Base-by-base conservation (phyloP, 2,329 filamentous ascomycete genomes). In the Colletotrichum tropicicola region DNA sequence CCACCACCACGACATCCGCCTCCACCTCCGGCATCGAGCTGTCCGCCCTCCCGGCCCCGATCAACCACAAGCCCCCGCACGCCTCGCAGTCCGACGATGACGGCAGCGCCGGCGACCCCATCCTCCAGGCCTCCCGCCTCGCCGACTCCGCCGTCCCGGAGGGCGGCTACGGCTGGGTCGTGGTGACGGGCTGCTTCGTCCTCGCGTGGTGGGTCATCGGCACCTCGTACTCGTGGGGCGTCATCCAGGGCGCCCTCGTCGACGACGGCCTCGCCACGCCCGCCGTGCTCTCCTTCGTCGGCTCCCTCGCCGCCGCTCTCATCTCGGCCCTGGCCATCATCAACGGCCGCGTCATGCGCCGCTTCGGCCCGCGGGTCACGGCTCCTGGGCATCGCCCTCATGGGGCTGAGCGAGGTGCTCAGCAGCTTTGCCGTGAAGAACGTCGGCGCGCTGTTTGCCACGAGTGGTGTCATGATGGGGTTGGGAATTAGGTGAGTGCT, bases 131-230 rank as follows among this genome's bases (percentile, higher is more conserved):
- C 2, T 85, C 82, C 0, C 77, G 76, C 4, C 67, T 78, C 3
- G 81, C 78, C 5, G 83, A 85, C 70, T 77, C 80, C 0, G 68
- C 78, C 27, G 80, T 79, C 0, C 85, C 85, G 0, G 84, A 87
- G 48, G 85, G 85, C 27, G 85, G 84, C 23, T 86, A 87, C 69
- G 85, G 85, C 65, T 88, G 85, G 85, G 77, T 82, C 13, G 78
- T 89, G 7, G 83, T 89, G 23, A 74, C 73, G 3, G 79, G 78
- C 30, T 86, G 83, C 68, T 80, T 82, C 3, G 70, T 85, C 1
- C 70, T 88, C 10, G 80, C 83, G 2, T 89, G 85, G 78, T 87
- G 84, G 85, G 80, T 83, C 54, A 81, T 85, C 51, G 87, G 87
- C 53, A 85, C 81, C 0, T 80, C 80, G 7, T 88, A 87, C 70